Evolutionary conservation across 305 asterid genomes (phyloP).

Genomic region (Fraxinus angustifolia): DNA sequence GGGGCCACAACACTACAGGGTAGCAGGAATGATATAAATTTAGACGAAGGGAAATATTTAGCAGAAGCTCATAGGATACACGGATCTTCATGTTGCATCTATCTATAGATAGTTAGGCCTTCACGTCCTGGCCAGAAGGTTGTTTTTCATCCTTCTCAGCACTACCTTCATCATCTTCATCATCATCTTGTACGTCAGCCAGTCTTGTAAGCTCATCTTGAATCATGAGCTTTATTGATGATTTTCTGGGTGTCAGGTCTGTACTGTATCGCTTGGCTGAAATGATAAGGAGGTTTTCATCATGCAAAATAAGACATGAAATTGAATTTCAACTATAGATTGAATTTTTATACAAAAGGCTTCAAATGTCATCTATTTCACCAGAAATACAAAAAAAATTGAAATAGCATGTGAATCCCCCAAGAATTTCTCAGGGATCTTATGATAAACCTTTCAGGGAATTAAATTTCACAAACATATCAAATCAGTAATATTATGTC

Average conservation of each 20-base stretch:
- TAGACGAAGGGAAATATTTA: not conserved
- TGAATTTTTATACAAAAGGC: not conserved
- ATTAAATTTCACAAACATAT: not conserved
- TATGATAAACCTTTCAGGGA: not conserved
- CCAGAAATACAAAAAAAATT: not conserved
- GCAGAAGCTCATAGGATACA: constrained; percentile 18
- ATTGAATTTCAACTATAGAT: not conserved
- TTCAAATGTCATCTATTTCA: not conserved
- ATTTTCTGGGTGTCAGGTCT: constrained; percentile 58
- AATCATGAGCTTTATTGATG: constrained; percentile 68
- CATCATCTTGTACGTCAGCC: constrained; percentile 70
- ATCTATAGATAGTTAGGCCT: constrained; percentile 30
- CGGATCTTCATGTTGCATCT: constrained; percentile 22
- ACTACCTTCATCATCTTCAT: constrained; percentile 45
- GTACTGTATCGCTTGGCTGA: constrained; percentile 53
- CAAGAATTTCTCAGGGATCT: not conserved
- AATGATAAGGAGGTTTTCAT: constrained; percentile 5
- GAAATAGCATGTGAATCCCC: not conserved
- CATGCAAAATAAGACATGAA: not conserved
- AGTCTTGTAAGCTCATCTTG: constrained; percentile 79
- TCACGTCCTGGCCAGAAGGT: constrained; percentile 40
- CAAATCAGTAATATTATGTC: not conserved
- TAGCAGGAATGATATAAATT: not conserved
- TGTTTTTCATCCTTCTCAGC: constrained; percentile 40
- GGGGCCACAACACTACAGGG: constrained; percentile 15